Evolutionary conservation across 2,329 filamentous ascomycete genomes (phyloP).

Genomic region (Epichloe sibirici): DNA sequence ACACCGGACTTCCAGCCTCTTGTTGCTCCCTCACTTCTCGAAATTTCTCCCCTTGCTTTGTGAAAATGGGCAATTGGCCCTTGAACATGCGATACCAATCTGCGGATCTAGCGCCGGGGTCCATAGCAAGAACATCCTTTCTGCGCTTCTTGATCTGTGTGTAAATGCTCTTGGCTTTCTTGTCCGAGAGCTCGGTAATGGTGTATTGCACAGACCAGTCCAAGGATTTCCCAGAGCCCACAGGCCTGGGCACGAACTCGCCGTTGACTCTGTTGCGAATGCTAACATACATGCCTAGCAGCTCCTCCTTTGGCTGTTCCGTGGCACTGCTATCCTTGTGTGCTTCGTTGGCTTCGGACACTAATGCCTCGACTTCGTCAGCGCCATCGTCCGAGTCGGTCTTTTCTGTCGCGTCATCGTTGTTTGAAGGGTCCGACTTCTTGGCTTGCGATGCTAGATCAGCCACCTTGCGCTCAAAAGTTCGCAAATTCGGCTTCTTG

Average conservation of each 20-base stretch:
- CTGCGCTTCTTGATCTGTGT: constrained; percentile 43
- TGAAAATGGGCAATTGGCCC: constrained; percentile 28
- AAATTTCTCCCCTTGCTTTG: constrained; percentile 43
- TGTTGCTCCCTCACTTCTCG: constrained; percentile 41
- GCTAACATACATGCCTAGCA: constrained; percentile 61
- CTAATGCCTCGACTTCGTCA: neutral
- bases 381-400: neutral
- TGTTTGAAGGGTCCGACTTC: constrained; percentile 3
- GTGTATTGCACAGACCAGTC: constrained; percentile 72
- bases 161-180: constrained; percentile 41
- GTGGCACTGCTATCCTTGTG: neutral
- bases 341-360: neutral
- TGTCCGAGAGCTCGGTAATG: constrained; percentile 46
- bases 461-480: constrained; percentile 39
- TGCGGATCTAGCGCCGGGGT: constrained; percentile 27
- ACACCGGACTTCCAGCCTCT: constrained; percentile 34
- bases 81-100: constrained; percentile 36
- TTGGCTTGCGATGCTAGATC: constrained; percentile 31
- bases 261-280: constrained; percentile 63
- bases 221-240: constrained; percentile 21
- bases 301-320: constrained; percentile 15
- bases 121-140: constrained; percentile 28
- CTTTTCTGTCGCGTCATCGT: neutral
- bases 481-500: constrained; percentile 27
- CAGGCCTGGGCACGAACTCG: constrained; percentile 47